Base-by-base conservation (phyloP, 805 yeast species). In the Hanseniaspora nectarophila region DNA sequence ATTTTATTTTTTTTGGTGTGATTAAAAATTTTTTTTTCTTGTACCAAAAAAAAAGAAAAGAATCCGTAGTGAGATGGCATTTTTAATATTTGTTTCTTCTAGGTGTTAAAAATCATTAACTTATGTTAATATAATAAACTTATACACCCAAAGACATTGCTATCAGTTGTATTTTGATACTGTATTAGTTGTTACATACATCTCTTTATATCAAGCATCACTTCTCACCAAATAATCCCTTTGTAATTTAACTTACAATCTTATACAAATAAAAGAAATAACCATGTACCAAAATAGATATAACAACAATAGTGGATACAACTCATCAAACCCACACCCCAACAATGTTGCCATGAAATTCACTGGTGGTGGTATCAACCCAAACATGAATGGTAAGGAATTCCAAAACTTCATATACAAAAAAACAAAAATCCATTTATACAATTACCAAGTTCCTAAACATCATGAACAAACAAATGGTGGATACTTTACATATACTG, bases 311-410 rank as follows among this genome's bases (percentile, higher is more conserved):
- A 23, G 39, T 20, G 28, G 16, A 5, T 37, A 46, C 20, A 40
- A 42, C 21, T 23, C 35, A 13, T 15, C 23, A 9, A 47, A 39
- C 45, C 32, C 18, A 2, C 15, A 28, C 18, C 34, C 24, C 15
- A 40, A 39, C n/a, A 47, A 32, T 18, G 38, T 49, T 18, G 21
- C 42, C n/a, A 26, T 49, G 4, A 49, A 49, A 16, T 20, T 49
- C 18, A 49, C 53, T 10, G 53, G 53, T 40, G 53, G 53, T 42
- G 53, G 53, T 40, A 37, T 49, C 9, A 34, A 49, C 28, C 53
- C 53, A 1, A 44, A 49, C n/a, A 49, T 49, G 53, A 49, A 49
- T 28, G 53, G 53, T 15, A 40, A 34, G 24, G 53, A 40, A 2
- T 49, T 49, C 13, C 35, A 32, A 16, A 42, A 40, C 3, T 49